phyloP scores from a whole-genome alignment of 73 alveolate genomes.

The Paramecium biaurelia region DNA sequence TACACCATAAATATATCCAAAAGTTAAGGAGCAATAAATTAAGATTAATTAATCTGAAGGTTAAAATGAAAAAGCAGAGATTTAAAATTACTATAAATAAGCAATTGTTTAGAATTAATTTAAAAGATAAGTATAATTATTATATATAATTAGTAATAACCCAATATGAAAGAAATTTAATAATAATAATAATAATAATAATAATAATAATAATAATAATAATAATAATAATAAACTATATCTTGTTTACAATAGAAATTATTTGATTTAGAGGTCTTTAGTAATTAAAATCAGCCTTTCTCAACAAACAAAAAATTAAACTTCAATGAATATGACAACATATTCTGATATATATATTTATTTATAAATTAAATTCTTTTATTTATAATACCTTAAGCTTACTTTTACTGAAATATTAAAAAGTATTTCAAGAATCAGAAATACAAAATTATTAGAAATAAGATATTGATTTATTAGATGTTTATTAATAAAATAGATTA shows the following conservation, averaged over 20 bases:
- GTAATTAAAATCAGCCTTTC: background rate
- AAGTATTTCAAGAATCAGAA: no score
- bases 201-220: background rate
- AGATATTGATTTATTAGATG: no score
- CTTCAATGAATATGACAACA: background rate
- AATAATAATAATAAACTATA: background rate
- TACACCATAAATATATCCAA: background rate
- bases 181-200: background rate
- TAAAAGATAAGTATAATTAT: background rate
- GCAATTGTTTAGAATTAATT: background rate
- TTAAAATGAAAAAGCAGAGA: background rate
- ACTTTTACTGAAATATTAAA: no score
- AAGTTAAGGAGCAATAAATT: background rate
- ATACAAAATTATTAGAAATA: no score
- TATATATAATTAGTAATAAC: background rate
- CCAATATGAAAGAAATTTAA: background rate
- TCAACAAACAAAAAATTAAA: background rate
- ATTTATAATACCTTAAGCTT: no score
- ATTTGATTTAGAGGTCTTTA: background rate
- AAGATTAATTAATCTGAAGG: background rate
- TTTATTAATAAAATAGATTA: no score
- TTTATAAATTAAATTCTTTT: background rate
- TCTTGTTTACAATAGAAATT: background rate
- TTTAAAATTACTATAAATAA: background rate
- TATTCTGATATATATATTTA: background rate